These are phyloP conservation scores for Metschnikowia koreensis DNA, from an alignment of 805 yeast species.

Conservation along the genomic window DNA sequence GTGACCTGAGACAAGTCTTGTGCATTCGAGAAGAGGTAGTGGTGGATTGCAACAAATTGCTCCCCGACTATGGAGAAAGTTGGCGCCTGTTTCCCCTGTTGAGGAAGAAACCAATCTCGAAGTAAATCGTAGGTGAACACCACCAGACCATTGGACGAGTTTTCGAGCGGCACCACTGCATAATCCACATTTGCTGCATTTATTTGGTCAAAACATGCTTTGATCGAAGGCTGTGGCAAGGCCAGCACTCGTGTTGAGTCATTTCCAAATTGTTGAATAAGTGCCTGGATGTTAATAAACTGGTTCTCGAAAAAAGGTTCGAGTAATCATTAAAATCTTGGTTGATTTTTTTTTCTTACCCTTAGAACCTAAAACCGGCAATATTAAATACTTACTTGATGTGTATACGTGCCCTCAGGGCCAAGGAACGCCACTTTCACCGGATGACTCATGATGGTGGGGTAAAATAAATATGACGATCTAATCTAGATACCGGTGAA, in stretches of 20 bases:
- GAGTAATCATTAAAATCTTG: no score
- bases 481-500: neutral
- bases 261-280: constrained; percentile 51
- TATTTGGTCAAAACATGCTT: constrained; percentile 62
- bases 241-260: constrained; percentile 26
- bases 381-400: constrained; percentile 52
- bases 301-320: neutral
- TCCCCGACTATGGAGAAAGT: constrained; percentile 64
- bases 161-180: constrained; percentile 87
- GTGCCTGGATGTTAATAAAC: constrained; percentile 30
- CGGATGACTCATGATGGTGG: constrained; percentile 1
- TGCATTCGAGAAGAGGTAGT: constrained; percentile 59
- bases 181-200: constrained; percentile 49
- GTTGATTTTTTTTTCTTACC: no score
- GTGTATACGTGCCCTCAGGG: constrained; percentile 91
- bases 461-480: neutral
- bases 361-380: no score
- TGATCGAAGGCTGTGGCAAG: constrained; percentile 43
- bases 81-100: constrained; percentile 16
- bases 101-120: constrained; percentile 55
- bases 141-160: constrained; percentile 94
- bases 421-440: constrained; percentile 73
- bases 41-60: constrained; percentile 79
- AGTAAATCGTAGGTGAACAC: constrained; percentile 79
- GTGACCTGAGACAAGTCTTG: constrained; percentile 44